Evolutionary conservation across 352 stramenopile genomes (phyloP), one percentile per base, ranked within the genome.

Genomic region (Pythium brachiatum): DNA sequence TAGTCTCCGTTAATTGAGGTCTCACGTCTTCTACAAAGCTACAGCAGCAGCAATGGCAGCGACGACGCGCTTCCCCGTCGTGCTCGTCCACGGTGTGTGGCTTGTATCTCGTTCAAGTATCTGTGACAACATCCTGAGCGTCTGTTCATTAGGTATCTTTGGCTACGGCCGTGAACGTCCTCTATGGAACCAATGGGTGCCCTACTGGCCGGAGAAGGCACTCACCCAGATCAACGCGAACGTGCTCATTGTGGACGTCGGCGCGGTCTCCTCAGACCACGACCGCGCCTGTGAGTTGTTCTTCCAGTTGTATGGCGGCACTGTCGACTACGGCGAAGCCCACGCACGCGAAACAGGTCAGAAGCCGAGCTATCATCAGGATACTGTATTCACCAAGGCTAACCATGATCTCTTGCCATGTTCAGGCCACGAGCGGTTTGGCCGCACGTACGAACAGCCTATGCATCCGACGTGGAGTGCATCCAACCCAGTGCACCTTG

Each of bases 251-350:
- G 64, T 68, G 16, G 68, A 78, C 23, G 68, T 81, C 41, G 73
- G 73, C 21, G 57, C 55, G 20, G 47, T 74, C 15, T 73, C 74
- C 7, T 82, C 74, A 1, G 74, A 79, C 38, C 63, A 82, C 39
- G 74, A 82, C 48, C 74, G 74, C 46, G 74, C 72, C 5, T 78
- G 69, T 41, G 74, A 82, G 46, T 31, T 56, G 7, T 82, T 82
- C 56, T 82, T 70, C 54, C 68, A 79, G 47, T 53, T 82, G 26
- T 46, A 66, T 18, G 72, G 74, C 15, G 74, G 82, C 16, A 71
- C 62, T 1, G 80, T 89, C 31, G 80, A 91, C 70, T 91, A 91
- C 27, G 80, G 80, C 6, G 70, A 85, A 43, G 54, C 79, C 29
- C 82, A 91, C 43, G 56, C 67, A 2, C 44, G 44, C 4, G 58